Percentiles rank a stretch among this genome's conserved stretches.
Evolutionary conservation across 2,329 filamentous ascomycete species (phyloP).

Genomic region (Didymosphaeria variabile): DNA sequence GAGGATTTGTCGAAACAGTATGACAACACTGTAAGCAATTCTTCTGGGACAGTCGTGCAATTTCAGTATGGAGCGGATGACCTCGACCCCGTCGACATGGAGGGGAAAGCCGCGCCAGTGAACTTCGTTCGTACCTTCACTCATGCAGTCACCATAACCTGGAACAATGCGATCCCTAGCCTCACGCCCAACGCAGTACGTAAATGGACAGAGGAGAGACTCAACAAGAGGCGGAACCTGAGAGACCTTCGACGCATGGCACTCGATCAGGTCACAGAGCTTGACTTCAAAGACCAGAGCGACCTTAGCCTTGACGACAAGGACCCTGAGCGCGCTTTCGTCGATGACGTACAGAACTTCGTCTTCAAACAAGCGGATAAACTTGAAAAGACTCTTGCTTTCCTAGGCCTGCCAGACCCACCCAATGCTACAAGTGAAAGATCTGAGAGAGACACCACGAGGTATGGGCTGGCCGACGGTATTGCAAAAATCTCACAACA

Average conservation of each 20-base stretch:
- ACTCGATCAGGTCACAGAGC: slow-evolving; percentile 50
- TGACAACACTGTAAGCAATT: slow-evolving; percentile 93
- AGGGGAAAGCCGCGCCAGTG: slow-evolving; percentile 90
- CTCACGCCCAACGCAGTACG: slow-evolving; percentile 79
- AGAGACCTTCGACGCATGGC: slow-evolving; percentile 29
- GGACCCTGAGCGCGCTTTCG: slow-evolving; percentile 84
- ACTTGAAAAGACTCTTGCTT: slow-evolving; percentile 59
- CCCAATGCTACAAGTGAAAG: slow-evolving; percentile 17
- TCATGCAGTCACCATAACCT: slow-evolving; percentile 78
- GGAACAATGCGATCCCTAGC: slow-evolving; percentile 77
- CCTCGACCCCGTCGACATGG: slow-evolving; percentile 96
- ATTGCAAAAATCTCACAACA: slow-evolving; percentile 83
- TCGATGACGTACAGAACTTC: slow-evolving; percentile 79
- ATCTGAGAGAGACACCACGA: slow-evolving; percentile 48
- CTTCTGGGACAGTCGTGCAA: slow-evolving; percentile 86
- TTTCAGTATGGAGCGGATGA: slow-evolving; percentile 98
- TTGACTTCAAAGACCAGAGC: slow-evolving; percentile 75
- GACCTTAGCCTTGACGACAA: slow-evolving; percentile 64
- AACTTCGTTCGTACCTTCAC: slow-evolving; percentile 91
- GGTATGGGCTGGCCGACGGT: slow-evolving; percentile 63
- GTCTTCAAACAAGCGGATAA: slow-evolving; percentile 70
- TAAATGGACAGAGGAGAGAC: slow-evolving; percentile 70
- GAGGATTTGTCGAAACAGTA: slow-evolving; percentile 95
- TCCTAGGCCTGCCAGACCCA: slow-evolving; percentile 35
- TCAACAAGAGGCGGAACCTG: slow-evolving; percentile 68